Evolutionary conservation across 2,329 filamentous ascomycete species (phyloP), one percentile per base, ranked within the genome.

Genomic region (Nectriaceae sp.): DNA sequence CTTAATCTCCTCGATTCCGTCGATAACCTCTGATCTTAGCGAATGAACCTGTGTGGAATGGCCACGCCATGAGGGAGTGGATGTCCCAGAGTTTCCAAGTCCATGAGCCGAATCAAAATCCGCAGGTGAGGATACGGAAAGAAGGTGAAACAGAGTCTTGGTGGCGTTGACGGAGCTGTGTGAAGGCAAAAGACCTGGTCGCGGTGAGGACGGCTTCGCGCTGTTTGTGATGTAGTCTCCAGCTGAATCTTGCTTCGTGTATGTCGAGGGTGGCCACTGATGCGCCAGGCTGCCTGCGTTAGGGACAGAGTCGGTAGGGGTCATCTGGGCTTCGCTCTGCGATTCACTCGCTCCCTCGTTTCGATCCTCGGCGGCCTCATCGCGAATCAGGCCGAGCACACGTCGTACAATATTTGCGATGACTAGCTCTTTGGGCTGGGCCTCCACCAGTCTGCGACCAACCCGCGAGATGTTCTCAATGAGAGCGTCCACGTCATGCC

Each of bases 381-480:
- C 92, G 43, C 94, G 85, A 56, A 99, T 94, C 55, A 99, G 79
- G 37, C 91, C 89, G 31, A 99, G 76, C 3, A 97, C 89, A 53
- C 94, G 85, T 52, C 92, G 85, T 40, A 97, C 90, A 59, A 99
- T 92, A 65, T 99, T 99, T 44, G 91, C 93, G 38, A 97, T 90
- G 4, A 91, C 90, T 60, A 96, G 86, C 73, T 97, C 94, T 52
- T 88, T 83, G 15, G 93, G 93, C 62, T 96, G 90, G 6, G 94
- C 92, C 46, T 87, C 83, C 29, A 88, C 85, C 37, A 99, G 78
- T 46, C 85, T 83, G 59, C 84, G 81, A 47, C 94, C 94, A 20
- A 93, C 85, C 50, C 85, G 80, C 56, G 89, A 85, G 53, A 99
- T 85, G 56, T 89, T 85, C 60, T 87, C 82, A 50, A 97, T 83